A percentile compares a stretch with the other conserved stretches of the same genome.
These are phyloP conservation scores for Tolypocladium capitatum DNA, from an alignment of 2,329 filamentous ascomycete species.

Conservation along the genomic window DNA sequence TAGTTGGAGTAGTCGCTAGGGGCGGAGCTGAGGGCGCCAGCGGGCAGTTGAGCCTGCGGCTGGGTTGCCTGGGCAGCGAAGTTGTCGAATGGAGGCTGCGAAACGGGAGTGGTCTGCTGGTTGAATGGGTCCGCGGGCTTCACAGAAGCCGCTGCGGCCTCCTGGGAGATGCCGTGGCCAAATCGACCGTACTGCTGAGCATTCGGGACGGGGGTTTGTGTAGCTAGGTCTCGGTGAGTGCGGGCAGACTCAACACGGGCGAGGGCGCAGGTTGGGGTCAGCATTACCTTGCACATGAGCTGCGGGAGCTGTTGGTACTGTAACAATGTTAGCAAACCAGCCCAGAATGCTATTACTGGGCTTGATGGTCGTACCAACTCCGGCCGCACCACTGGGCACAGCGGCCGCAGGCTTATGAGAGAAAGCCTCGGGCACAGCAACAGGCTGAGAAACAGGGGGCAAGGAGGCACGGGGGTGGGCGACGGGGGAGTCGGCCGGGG, in stretches of 20 bases:
- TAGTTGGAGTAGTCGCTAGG: conserved; percentile 74
- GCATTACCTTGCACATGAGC: conserved; percentile 15
- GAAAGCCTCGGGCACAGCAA: conserved; percentile 41
- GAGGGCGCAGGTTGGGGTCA: neutral
- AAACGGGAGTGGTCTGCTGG: conserved; percentile 48
- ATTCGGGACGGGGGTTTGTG: conserved; percentile 40
- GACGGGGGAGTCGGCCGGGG: conserved; percentile 83
- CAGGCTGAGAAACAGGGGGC: conserved; percentile 53
- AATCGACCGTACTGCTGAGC: conserved; percentile 60
- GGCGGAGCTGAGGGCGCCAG: conserved; percentile 58
- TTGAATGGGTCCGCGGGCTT: conserved; percentile 83
- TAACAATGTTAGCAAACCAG: neutral
- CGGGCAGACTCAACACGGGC: neutral
- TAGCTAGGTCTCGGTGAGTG: conserved; percentile 9
- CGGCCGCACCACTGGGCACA: conserved; percentile 23
- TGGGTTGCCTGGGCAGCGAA: conserved; percentile 47
- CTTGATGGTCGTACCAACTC: conserved; percentile 16
- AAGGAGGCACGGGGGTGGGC: conserved; percentile 75
- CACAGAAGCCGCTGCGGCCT: conserved; percentile 44
- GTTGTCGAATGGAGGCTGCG: conserved; percentile 47
- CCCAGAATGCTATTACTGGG: conserved; percentile 4
- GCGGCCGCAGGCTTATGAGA: conserved; percentile 40
- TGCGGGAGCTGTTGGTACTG: conserved; percentile 10
- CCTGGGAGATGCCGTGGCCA: conserved; percentile 47
- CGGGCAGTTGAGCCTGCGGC: conserved; percentile 43